These are phyloP conservation scores for Ilyonectria mors-panacis DNA, from an alignment of 2,329 filamentous ascomycete genomes.

Conservation along the genomic window DNA sequence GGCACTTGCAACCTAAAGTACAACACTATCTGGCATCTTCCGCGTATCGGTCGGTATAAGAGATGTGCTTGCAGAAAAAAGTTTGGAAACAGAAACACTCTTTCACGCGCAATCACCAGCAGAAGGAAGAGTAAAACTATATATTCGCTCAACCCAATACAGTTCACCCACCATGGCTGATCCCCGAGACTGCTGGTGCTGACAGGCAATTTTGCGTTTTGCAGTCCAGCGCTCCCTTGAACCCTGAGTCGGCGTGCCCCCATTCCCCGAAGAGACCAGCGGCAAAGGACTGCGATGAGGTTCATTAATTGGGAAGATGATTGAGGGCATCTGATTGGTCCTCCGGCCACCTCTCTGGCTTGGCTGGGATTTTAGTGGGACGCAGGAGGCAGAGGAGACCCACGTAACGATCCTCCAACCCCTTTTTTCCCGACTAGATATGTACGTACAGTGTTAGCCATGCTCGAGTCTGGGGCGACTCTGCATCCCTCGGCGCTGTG, in stretches of 20 bases:
- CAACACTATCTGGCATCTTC: not conserved
- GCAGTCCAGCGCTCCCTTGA: conserved; percentile 3
- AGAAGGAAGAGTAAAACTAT: not conserved
- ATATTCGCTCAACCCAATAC: not conserved
- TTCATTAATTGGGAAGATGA: conserved; percentile 3
- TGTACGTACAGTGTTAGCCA: not conserved
- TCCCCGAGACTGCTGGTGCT: conserved; percentile 15
- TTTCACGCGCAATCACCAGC: not conserved
- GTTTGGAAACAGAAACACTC: not conserved
- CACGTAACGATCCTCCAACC: conserved; percentile 23
- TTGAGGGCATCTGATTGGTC: conserved; percentile 11
- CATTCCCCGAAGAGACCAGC: conserved; percentile 22
- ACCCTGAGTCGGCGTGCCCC: not conserved
- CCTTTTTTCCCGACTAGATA: conserved; percentile 21
- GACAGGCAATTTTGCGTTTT: conserved; percentile 18
- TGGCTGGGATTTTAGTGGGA: conserved; percentile 19
- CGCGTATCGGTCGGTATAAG: too few relatives aligned
- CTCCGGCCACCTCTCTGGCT: not conserved
- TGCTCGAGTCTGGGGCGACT: not conserved
- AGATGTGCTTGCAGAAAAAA: not conserved
- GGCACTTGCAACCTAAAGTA: not conserved
- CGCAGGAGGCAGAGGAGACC: conserved; percentile 13
- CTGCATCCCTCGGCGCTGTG: not conserved
- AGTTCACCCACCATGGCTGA: not conserved
- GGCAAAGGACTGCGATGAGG: conserved; percentile 1